A percentile compares a stretch with the other conserved stretches of the same genome.
These are phyloP conservation scores for Penicillium sp. DNA, from an alignment of 2,329 filamentous ascomycete genomes.

Conservation along the genomic window DNA sequence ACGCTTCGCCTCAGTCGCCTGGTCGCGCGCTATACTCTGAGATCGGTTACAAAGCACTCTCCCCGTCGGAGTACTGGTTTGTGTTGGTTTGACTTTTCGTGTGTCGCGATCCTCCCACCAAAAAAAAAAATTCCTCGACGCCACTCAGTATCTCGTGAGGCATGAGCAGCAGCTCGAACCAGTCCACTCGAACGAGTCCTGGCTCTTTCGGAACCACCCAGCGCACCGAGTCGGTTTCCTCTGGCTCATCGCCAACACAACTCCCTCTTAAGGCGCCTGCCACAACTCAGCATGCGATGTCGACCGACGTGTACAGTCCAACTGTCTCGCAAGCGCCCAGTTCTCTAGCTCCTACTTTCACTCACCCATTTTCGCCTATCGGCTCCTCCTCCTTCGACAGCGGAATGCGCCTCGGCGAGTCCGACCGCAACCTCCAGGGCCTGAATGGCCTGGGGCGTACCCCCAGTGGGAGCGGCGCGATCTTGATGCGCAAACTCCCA, in stretches of 20 bases:
- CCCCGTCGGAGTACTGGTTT: conserved; percentile 5
- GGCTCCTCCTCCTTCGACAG: conserved; percentile 42
- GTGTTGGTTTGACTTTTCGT: neutral
- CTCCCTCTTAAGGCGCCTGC: conserved; percentile 39
- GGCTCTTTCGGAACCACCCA: conserved; percentile 45
- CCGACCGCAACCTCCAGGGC: conserved; percentile 40
- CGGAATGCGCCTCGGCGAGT: conserved; percentile 41
- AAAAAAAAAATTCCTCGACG: conserved; percentile 4
- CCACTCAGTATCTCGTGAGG: conserved; percentile 30
- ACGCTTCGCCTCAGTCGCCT: neutral
- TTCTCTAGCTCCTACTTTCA: conserved; percentile 40
- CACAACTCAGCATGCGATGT: conserved; percentile 48
- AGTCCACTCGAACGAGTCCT: conserved; percentile 48
- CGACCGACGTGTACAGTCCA: conserved; percentile 48
- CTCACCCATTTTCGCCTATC: conserved; percentile 44
- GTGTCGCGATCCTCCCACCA: conserved; percentile 16
- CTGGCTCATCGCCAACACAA: conserved; percentile 44
- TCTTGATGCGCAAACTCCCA: conserved; percentile 65
- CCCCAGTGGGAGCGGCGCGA: conserved; percentile 39
- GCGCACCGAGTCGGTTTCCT: conserved; percentile 45
- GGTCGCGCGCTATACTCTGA: conserved; percentile 14
- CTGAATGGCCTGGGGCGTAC: conserved; percentile 40
- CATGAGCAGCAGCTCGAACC: conserved; percentile 48
- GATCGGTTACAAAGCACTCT: neutral
- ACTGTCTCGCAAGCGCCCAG: conserved; percentile 41